Base-by-base conservation (phyloP, 2,329 filamentous ascomycete genomes). In the Emericellopsis atlantica region DNA sequence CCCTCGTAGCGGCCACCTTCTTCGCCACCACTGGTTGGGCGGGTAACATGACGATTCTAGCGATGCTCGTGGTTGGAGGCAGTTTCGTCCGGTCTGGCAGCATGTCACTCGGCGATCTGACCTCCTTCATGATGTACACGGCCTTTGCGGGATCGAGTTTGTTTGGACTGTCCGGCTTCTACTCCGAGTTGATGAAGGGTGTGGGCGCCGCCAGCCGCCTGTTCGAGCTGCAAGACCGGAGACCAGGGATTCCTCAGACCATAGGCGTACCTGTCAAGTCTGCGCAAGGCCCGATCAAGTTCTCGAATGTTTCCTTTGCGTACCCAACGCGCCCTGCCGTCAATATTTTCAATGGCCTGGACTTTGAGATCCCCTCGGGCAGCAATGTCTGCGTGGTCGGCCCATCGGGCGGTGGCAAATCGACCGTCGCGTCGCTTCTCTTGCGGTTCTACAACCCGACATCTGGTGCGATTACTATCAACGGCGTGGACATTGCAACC, bases 111-210 rank as follows among this genome's bases (percentile, higher is more conserved):
- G 92, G 92, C 51, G 90, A 98, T 49, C 65, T 98, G 35, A 93
- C 92, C 1, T 94, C 88, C 0, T 98, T 98, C 62, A 75, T 98
- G 66, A 96, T 98, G 90, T 98, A 96, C 61, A 94, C 89, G 4
- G 90, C 86, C 4, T 96, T 80, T 59, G 76, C 78, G 6, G 78
- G 78, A 4, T 92, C 85, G 38, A 94, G 86, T 61, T 75, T 98
- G 47, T 95, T 96, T 51, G 92, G 92, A 4, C 69, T 98, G 2
- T 95, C 88, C 4, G 87, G 85, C 43, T 98, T 98, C 64, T 98
- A 95, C 62, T 95, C 89, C 0, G 92, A 98, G 58, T 72, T 98
- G 46, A 98, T 98, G 92, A 98, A 98, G 61, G 93, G 93, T 34
- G 90, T 95, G 4, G 92, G 93, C 53, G 92, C 92, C 34, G 92